Conservation (phyloP, 208 protist genomes). For the Trypanosoma vivax region DNA sequence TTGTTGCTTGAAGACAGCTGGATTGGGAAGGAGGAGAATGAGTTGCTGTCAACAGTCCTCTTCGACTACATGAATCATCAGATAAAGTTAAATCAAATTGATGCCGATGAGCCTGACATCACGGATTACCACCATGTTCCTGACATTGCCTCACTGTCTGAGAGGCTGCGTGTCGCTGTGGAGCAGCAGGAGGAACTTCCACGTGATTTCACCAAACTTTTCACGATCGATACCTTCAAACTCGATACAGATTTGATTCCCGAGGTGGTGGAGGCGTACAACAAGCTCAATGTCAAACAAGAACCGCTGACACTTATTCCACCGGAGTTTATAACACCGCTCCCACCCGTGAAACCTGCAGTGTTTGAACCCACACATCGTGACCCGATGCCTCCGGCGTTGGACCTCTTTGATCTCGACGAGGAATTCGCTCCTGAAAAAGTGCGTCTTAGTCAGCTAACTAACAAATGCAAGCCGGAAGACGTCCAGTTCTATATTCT, state of each 20-base stretch:
- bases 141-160: constrained; percentile 90
- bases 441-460: constrained; percentile 91
- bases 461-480: constrained; percentile 94
- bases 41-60: constrained; percentile 73
- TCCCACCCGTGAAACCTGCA: constrained; percentile 92
- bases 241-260: constrained; percentile 93
- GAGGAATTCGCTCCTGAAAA: constrained; percentile 94
- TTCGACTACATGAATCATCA: constrained; percentile 84
- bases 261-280: constrained; percentile 86
- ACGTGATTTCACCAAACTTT: constrained; percentile 91
- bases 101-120: constrained; percentile 93
- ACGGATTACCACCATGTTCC: constrained; percentile 93
- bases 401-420: constrained; percentile 96
- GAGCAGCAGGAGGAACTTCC: constrained; percentile 94
- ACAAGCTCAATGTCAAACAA: constrained; percentile 90
- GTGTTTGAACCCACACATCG: constrained; percentile 92
- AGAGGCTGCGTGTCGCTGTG: constrained; percentile 89
- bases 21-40: constrained; percentile 93
- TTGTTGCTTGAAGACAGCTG: constrained; percentile 91
- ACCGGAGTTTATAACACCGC: constrained; percentile 92
- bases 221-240: constrained; percentile 91
- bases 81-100: constrained; percentile 91
- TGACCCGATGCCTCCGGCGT: constrained; percentile 83
- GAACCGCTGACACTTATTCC: constrained; percentile 94
- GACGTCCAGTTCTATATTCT: constrained; percentile 93